Conservation (phyloP, 495 filamentous ascomycete genomes). For the Talaromyces stipitatus region DNA sequence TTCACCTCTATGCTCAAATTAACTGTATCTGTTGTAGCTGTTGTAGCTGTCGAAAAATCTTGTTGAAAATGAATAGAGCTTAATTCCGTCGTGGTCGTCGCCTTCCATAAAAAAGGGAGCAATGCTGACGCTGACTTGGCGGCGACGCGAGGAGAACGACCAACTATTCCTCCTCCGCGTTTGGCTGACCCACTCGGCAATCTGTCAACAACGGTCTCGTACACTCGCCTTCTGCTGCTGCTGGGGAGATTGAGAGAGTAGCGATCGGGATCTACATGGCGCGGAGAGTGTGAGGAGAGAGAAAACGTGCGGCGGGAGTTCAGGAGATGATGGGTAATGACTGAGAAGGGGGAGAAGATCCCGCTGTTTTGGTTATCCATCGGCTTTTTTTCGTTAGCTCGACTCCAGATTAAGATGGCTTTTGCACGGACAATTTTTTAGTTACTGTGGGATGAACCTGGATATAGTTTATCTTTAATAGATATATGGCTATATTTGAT, state of each 20-base stretch:
- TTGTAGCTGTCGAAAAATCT: background rate
- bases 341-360: background rate
- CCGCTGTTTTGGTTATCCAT: background rate
- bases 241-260: background rate
- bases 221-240: background rate
- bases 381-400: background rate
- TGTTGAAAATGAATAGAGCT: background rate
- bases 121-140: background rate
- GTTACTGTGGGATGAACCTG: too few relatives aligned
- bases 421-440: background rate
- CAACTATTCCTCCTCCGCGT: background rate
- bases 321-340: background rate
- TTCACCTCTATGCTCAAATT: background rate
- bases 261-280: background rate
- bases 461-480: background rate
- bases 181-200: background rate
- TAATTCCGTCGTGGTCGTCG: background rate
- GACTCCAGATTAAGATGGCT: too few relatives aligned
- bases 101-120: background rate
- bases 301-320: background rate
- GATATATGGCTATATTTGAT: background rate
- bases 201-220: background rate
- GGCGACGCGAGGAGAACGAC: slow-evolving; percentile 2
- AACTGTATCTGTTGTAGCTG: background rate
- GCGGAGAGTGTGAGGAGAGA: background rate